Evolutionary conservation across 352 stramenopile genomes (phyloP).

Genomic region (Pythium coloratum): DNA sequence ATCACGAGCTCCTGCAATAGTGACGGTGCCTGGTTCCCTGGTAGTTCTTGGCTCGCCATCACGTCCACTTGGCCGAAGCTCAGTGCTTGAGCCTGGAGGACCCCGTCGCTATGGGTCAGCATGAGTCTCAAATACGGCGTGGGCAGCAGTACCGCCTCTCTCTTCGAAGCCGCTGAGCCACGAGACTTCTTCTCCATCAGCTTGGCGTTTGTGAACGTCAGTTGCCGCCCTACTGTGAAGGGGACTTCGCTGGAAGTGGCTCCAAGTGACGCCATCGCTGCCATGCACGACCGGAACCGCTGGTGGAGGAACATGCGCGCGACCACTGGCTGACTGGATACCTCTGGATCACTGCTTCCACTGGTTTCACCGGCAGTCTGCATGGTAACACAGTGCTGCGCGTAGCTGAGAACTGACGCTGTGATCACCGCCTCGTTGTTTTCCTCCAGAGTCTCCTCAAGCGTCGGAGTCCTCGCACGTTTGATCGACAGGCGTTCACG

Average conservation of each 20-base stretch:
- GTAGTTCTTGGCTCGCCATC: slow-evolving; percentile 28
- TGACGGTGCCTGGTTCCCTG: slow-evolving; percentile 9
- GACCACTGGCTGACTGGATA: background rate
- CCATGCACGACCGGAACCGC: slow-evolving; percentile 51
- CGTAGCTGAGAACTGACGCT: slow-evolving; percentile 34
- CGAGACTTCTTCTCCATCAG: slow-evolving; percentile 47
- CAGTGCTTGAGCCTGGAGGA: slow-evolving; percentile 26
- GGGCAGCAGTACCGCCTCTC: slow-evolving; percentile 3
- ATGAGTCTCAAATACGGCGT: slow-evolving; percentile 30
- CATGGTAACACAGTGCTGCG: slow-evolving; percentile 43
- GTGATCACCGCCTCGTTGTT: slow-evolving; percentile 41
- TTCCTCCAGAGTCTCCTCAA: slow-evolving; percentile 41
- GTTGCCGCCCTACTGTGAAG: slow-evolving; percentile 34
- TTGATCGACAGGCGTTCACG: slow-evolving; percentile 26
- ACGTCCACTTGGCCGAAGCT: slow-evolving; percentile 40
- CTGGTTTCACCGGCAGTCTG: slow-evolving; percentile 29
- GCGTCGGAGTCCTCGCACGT: slow-evolving; percentile 6
- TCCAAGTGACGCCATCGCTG: slow-evolving; percentile 31
- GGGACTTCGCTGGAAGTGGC: slow-evolving; percentile 28
- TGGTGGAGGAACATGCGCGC: slow-evolving; percentile 60
- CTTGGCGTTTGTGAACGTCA: slow-evolving; percentile 64
- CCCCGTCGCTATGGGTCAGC: slow-evolving; percentile 39
- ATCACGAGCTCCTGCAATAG: slow-evolving; percentile 38
- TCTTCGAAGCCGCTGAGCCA: slow-evolving; percentile 1
- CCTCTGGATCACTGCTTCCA: slow-evolving; percentile 30